Evolutionary conservation across 768 basidiomycete species (phyloP).

Genomic region (Xerocomellus amylosporus): DNA sequence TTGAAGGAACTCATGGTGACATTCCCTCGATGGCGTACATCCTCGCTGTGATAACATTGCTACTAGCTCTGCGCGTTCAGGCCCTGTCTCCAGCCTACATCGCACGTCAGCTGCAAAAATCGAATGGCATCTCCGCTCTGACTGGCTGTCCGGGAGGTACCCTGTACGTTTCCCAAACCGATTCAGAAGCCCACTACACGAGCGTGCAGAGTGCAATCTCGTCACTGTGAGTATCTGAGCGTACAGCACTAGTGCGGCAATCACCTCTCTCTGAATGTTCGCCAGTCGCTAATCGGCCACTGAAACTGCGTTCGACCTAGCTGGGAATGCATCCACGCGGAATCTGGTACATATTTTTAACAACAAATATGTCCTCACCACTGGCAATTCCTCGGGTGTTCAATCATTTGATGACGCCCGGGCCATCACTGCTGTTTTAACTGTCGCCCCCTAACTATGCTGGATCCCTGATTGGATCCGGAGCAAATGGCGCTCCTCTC

Average conservation of each 20-base stretch:
- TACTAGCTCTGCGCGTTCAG: neutral
- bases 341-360: no score
- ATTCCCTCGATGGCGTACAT: no score
- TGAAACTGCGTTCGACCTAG: no score
- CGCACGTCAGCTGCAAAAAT: conserved; percentile 41
- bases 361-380: no score
- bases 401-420: conserved; percentile 57
- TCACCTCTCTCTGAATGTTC: conserved; percentile 8
- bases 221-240: conserved; percentile 38
- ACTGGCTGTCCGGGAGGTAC: conserved; percentile 46
- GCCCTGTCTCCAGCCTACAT: conserved; percentile 46
- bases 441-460: neutral
- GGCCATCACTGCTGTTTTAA: conserved; percentile 42
- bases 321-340: no score
- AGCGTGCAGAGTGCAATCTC: conserved; percentile 27
- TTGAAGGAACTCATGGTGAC: no score
- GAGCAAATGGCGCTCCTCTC: neutral
- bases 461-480: neutral
- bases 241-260: conserved; percentile 35
- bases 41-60: neutral
- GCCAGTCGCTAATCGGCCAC: neutral
- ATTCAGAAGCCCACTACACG: conserved; percentile 21
- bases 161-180: conserved; percentile 33
- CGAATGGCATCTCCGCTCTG: conserved; percentile 39
- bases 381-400: conserved; percentile 25